These are phyloP conservation scores for Piedraia hortae DNA, from an alignment of 2,329 filamentous ascomycete genomes.

Conservation along the genomic window DNA sequence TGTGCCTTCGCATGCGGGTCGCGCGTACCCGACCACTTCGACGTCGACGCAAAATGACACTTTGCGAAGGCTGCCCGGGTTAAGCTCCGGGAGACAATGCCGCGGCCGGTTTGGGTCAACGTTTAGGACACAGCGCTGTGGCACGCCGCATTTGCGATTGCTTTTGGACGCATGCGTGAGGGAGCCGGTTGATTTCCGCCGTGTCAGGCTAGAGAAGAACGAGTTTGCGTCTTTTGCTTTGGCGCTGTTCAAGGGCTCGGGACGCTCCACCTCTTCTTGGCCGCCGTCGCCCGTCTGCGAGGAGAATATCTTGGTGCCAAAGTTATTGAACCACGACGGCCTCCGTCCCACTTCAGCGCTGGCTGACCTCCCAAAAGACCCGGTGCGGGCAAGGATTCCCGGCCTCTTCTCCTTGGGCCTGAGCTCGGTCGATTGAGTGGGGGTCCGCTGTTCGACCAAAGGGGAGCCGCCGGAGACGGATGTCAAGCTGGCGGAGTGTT, in stretches of 20 bases:
- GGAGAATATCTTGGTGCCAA: conserved; percentile 77
- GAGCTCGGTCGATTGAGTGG: conserved; percentile 3
- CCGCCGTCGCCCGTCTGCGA: conserved; percentile 5
- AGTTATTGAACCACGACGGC: conserved; percentile 76
- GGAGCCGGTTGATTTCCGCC: conserved; percentile 42
- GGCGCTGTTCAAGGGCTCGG: conserved; percentile 40
- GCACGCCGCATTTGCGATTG: conserved; percentile 37
- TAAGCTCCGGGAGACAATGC: conserved; percentile 52
- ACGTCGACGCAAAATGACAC: conserved; percentile 95
- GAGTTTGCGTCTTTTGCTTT: conserved; percentile 33
- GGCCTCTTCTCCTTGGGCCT: conserved; percentile 12
- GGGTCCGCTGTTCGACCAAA: too few relatives aligned
- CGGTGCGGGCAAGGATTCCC: conserved; percentile 16
- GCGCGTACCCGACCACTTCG: conserved; percentile 72
- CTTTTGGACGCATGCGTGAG: conserved; percentile 20
- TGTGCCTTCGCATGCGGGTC: conserved; percentile 28
- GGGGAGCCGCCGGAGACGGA: not conserved
- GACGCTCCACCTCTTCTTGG: conserved; percentile 10
- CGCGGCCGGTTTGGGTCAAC: conserved; percentile 54
- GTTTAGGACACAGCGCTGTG: conserved; percentile 60
- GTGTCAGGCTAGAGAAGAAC: conserved; percentile 55
- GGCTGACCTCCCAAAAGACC: conserved; percentile 8
- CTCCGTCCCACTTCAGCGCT: conserved; percentile 19
- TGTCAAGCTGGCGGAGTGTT: not conserved
- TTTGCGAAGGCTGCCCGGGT: conserved; percentile 52